Evolutionary conservation across 2,329 filamentous ascomycete species (phyloP), one percentile per base, ranked within the genome.

Genomic region (Neofusicoccum parvum): DNA sequence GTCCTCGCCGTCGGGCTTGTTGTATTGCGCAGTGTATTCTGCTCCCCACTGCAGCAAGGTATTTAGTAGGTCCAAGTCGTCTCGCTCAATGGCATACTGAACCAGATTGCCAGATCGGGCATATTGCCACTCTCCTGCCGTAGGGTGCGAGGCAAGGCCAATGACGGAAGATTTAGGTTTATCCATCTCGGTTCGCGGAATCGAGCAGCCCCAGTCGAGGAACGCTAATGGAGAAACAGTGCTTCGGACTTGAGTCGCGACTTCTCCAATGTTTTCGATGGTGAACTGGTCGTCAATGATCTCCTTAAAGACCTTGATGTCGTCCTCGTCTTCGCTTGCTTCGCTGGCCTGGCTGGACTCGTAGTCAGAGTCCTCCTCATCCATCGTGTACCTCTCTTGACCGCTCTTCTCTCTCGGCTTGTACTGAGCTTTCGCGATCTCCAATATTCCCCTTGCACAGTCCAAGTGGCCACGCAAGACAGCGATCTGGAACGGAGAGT

Each of bases 211-310:
- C 74, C 76, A 81, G 4, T 72, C 69, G 5, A 93, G 74, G 65
- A 91, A 74, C 0, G 75, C 68, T 1, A 85, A 72, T 1, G 92
- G 88, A 41, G 82, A 82, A 9, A 84, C 77, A 15, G 81, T 78
- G 65, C 90, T 60, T 72, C 91, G 88, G 66, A 92, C 89, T 64
- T 89, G 83, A 72, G 85, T 88, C 0, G 86, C 86, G 3, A 90
- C 81, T 68, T 91, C 85, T 0, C 90, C 90, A 65, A 95, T 83
- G 69, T 92, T 87, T 15, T 95, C 90, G 62, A 94, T 85, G 0
- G 92, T 95, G 73, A 91, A 92, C 41, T 85, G 81, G 12, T 89
- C 86, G 69, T 90, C 85, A 34, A 92, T 79, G 46, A 88, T 80
- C 66, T 89, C 84, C 15, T 82, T 72, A 27, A 76, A 74, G 6